Base-by-base conservation (phyloP, 768 basidiomycete species). In the Auricularia sp. region DNA sequence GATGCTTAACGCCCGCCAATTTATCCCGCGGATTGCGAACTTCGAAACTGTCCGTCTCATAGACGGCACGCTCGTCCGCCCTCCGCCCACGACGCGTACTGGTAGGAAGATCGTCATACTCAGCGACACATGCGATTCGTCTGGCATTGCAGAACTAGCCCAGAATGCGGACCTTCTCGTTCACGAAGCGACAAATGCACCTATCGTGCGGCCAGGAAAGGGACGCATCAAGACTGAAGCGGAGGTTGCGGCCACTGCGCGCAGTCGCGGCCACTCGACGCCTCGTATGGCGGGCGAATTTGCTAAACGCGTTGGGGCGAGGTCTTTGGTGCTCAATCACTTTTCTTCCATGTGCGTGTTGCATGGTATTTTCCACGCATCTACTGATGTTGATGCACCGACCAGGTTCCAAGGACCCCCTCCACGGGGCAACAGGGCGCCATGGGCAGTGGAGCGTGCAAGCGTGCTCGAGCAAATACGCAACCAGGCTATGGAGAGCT, bases 101-200 rank as follows among this genome's bases (percentile, higher is more conserved):
- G 82, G 34, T 70, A 77, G 90, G 62, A 89, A 88, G 71, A 72
- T 94, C 54, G 87, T 87, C 29, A 80, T 93, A 58, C 79, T 93
- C 3, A 92, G 92, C 0, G 91, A 94, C 71, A 92, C 90, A 1
- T 83, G 75, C 67, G 86, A 93, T 69, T 80, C 76, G 18, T 68
- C 62, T 6, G 61, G 0, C 1, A 81, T 90, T 62, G 74, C 81
- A n/a, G 83, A 84, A 10, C 80, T 90, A 29, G 89, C 89, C 21
- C 73, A 75, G 71, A 84, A 83, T 63, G 83, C 87, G 36, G 83
- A 86, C 35, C 78, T 94, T n/a, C 80, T 94, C 21, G 78, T 94
- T n/a, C 93, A 94, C 73, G 92, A 94, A 75, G 85, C 87, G 1
- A 92, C 90, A 2, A 91, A 94, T 70, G 85, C 87, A 0, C 81